phyloP scores from a whole-genome alignment of 1,284 basidiomycete genomes.

The Pseudozyma pruni region DNA sequence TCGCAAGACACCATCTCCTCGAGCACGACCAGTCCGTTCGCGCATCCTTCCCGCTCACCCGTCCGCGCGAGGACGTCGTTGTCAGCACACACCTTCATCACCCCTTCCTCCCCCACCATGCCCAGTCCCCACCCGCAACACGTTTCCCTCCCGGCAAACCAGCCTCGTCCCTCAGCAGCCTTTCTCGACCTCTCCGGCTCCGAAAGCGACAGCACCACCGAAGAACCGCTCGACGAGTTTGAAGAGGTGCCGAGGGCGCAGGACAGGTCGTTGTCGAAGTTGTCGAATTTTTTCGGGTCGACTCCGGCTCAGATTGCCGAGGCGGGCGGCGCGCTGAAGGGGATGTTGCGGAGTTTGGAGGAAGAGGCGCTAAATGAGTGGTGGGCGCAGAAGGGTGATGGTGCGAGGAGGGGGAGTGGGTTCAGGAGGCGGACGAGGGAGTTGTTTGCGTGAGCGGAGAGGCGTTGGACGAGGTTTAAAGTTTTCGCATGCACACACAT shows the following conservation, averaged over 20 bases:
- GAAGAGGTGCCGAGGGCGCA: slow-evolving; percentile 7
- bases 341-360: slow-evolving; percentile 19
- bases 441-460: no score
- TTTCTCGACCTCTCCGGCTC: slow-evolving; percentile 44
- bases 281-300: slow-evolving; percentile 44
- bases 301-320: slow-evolving; percentile 41
- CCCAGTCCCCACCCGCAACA: neutral
- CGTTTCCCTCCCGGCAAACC: no score
- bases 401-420: no score
- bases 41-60: slow-evolving; percentile 5
- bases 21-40: neutral
- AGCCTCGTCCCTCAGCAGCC: slow-evolving; percentile 25
- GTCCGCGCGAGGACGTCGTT: slow-evolving; percentile 20
- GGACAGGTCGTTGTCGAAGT: slow-evolving; percentile 40
- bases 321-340: no score
- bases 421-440: no score
- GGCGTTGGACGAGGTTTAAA: no score
- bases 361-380: slow-evolving; percentile 38
- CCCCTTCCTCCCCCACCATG: no score
- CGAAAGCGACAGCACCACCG: slow-evolving; percentile 29
- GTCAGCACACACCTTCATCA: no score
- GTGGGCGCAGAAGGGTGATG: no score
- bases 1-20: neutral
- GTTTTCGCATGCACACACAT: neutral
- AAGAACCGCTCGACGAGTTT: slow-evolving; percentile 14